A percentile compares a stretch with the other conserved stretches of the same genome.
Evolutionary conservation across 306 rosid species (phyloP).

Genomic region (Cucurbita moschata): DNA sequence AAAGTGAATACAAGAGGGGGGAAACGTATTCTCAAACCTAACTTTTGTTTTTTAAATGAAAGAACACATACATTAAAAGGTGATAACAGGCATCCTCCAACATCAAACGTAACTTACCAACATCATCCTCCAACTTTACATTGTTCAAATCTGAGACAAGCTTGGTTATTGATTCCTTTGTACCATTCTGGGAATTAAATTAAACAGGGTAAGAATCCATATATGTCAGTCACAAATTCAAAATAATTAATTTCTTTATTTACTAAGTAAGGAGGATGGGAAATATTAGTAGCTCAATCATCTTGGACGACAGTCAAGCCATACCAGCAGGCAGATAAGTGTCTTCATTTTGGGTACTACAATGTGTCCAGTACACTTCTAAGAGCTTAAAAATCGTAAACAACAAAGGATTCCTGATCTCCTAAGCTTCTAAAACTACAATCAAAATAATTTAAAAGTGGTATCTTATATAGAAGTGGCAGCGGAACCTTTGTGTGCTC

Average conservation of each 20-base stretch:
- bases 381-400: not conserved
- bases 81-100: constrained; percentile 2
- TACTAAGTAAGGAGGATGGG: not conserved
- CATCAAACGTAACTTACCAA: constrained; percentile 47
- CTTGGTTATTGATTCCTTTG: constrained; percentile 83
- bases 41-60: not conserved
- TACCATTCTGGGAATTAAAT: constrained; percentile 51
- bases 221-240: not conserved
- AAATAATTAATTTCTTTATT: not conserved
- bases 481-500: not conserved
- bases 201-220: not conserved
- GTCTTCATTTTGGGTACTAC: not conserved
- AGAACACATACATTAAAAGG: not conserved
- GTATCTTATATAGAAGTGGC: not conserved
- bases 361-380: not conserved
- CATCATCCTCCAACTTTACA: constrained; percentile 76
- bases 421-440: not conserved
- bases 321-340: not conserved
- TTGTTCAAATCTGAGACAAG: constrained; percentile 81
- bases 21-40: not conserved
- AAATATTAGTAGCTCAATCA: not conserved
- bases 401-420: not conserved
- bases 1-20: not conserved
- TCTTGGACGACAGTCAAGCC: not conserved
- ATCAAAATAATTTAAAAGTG: not conserved